Evolutionary conservation across 441 rosid species (phyloP).

Genomic region (Isatis lusitanica): DNA sequence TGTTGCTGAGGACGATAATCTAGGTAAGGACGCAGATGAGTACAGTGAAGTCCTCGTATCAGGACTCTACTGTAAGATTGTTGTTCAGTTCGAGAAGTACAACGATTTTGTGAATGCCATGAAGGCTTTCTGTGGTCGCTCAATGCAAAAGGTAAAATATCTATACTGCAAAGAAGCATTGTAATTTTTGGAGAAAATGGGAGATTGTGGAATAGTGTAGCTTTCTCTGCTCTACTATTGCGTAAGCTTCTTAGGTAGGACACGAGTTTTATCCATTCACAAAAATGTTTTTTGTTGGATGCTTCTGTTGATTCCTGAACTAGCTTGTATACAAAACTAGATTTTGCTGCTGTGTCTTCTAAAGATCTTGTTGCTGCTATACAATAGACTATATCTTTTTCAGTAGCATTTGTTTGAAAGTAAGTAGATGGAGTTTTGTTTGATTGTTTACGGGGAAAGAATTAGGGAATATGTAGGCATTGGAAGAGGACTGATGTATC

Average conservation of each 20-base stretch:
- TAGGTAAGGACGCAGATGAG: constrained; percentile 52
- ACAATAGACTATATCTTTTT: background rate
- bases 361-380: background rate
- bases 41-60: constrained; percentile 56
- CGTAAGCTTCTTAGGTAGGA: background rate
- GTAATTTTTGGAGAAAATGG: background rate
- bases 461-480: background rate
- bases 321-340: background rate
- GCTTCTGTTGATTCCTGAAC: background rate
- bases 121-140: constrained; percentile 76
- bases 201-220: background rate
- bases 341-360: background rate
- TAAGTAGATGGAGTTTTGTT: background rate
- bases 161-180: constrained; percentile 6
- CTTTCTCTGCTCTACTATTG: background rate
- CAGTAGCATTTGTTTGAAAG: background rate
- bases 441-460: constrained; percentile 7
- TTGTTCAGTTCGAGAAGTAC: constrained; percentile 83
- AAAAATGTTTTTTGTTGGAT: background rate
- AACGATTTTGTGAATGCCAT: constrained; percentile 71
- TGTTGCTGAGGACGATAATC: constrained; percentile 82
- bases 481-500: background rate
- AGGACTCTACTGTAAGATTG: constrained; percentile 90
- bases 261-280: background rate
- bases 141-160: constrained; percentile 69